Percentiles rank a stretch among this genome's conserved stretches.
Evolutionary conservation across 805 yeast species (phyloP).

Genomic region (Myxozyma mucilagina): DNA sequence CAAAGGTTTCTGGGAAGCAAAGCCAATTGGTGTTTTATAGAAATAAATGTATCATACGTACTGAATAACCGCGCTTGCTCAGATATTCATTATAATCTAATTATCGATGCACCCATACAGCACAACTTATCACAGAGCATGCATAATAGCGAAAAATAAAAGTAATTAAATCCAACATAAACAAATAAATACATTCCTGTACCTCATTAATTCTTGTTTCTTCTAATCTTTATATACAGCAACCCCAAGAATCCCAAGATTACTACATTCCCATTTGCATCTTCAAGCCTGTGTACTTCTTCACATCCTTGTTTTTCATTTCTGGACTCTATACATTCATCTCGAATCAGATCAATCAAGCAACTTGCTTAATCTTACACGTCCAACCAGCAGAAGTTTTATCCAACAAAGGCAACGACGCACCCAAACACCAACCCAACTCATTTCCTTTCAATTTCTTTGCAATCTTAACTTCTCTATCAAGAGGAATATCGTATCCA

Average conservation of each 20-base stretch:
- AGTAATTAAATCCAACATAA: too few species aligned
- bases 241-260: too few species aligned
- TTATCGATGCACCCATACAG: too few species aligned
- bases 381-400: constrained; percentile 62
- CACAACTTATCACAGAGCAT: too few species aligned
- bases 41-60: background rate
- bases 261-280: too few species aligned
- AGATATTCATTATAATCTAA: background rate
- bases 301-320: too few species aligned
- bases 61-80: background rate
- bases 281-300: too few species aligned
- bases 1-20: constrained; percentile 12
- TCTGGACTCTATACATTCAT: background rate
- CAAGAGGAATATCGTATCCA: constrained; percentile 93
- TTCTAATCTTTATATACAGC: too few species aligned
- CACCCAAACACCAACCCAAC: constrained; percentile 98
- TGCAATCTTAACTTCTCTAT: constrained; percentile 89
- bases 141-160: too few species aligned
- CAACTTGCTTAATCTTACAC: constrained; percentile 47
- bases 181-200: too few species aligned
- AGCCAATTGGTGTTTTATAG: constrained; percentile 17
- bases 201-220: too few species aligned
- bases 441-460: constrained; percentile 85
- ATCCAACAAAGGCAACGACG: constrained; percentile 86
- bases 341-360: background rate